These are phyloP conservation scores for Paramyrothecium roridum DNA, from an alignment of 2,329 filamentous ascomycete genomes.

Conservation along the genomic window DNA sequence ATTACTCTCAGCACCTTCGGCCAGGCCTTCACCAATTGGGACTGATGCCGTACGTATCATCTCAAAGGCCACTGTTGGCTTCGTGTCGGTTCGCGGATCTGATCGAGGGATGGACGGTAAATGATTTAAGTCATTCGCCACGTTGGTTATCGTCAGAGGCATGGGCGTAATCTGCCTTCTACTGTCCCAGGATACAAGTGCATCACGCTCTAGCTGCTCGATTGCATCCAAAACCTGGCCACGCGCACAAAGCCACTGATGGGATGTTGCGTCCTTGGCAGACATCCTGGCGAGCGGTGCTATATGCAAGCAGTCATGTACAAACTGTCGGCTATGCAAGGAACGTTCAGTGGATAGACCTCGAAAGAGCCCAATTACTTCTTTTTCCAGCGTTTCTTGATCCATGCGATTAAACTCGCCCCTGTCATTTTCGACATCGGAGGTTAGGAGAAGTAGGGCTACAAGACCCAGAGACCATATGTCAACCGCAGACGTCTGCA, in stretches of 20 bases:
- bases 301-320: slow-evolving; percentile 26
- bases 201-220: background rate
- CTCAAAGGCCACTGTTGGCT: too few relatives aligned
- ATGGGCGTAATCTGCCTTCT: background rate
- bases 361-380: slow-evolving; percentile 11
- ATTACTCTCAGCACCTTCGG: too few relatives aligned
- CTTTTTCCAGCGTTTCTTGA: slow-evolving; percentile 18
- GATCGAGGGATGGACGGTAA: too few relatives aligned
- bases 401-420: slow-evolving; percentile 21
- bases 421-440: slow-evolving; percentile 11
- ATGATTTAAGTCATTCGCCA: background rate
- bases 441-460: slow-evolving; percentile 30
- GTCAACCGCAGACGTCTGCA: slow-evolving; percentile 38
- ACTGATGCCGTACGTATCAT: too few relatives aligned
- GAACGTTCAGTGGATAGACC: slow-evolving; percentile 9
- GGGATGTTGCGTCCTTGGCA: slow-evolving; percentile 4
- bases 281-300: slow-evolving; percentile 21
- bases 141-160: background rate
- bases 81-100: too few relatives aligned
- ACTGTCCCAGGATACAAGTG: background rate
- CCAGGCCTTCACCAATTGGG: too few relatives aligned
- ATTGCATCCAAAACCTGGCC: background rate
- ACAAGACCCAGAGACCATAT: slow-evolving; percentile 53
- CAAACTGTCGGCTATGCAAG: slow-evolving; percentile 21
- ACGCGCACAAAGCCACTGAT: background rate